These are phyloP conservation scores for Talaromyces amestolkiae DNA, from an alignment of 2,329 filamentous ascomycete genomes.

Conservation along the genomic window DNA sequence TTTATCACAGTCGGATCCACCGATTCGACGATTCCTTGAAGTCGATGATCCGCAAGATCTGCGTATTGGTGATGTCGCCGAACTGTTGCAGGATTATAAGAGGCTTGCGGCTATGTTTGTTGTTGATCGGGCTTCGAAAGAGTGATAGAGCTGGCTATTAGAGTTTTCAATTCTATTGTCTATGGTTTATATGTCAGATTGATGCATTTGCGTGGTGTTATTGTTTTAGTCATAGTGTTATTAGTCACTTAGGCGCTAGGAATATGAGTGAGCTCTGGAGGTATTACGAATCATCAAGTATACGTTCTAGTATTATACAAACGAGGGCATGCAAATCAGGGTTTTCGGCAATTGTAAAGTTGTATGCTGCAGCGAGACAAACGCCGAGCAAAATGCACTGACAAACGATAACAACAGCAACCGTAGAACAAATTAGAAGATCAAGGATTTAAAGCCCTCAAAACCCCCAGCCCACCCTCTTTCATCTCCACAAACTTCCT, in stretches of 20 bases:
- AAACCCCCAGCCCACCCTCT: constrained; percentile 52
- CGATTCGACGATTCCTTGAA: constrained; percentile 71
- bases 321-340: background rate
- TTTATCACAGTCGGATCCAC: constrained; percentile 49
- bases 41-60: constrained; percentile 68
- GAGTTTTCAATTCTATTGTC: background rate
- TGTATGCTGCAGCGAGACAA: background rate
- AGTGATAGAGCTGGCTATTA: background rate
- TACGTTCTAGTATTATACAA: background rate
- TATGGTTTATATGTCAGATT: background rate
- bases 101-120: constrained; percentile 62
- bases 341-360: no score
- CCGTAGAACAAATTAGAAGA: background rate
- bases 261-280: background rate
- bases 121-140: constrained; percentile 43
- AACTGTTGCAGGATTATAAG: constrained; percentile 71
- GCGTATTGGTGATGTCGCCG: constrained; percentile 68
- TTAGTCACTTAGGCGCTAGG: background rate
- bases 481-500: constrained; percentile 55
- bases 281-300: no score
- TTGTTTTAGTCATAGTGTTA: background rate
- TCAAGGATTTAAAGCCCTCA: constrained; percentile 38
- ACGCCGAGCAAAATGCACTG: background rate
- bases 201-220: constrained; percentile 8
- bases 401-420: no score